Conservation (phyloP, 768 basidiomycete species). For the Mrakia frigida region DNA sequence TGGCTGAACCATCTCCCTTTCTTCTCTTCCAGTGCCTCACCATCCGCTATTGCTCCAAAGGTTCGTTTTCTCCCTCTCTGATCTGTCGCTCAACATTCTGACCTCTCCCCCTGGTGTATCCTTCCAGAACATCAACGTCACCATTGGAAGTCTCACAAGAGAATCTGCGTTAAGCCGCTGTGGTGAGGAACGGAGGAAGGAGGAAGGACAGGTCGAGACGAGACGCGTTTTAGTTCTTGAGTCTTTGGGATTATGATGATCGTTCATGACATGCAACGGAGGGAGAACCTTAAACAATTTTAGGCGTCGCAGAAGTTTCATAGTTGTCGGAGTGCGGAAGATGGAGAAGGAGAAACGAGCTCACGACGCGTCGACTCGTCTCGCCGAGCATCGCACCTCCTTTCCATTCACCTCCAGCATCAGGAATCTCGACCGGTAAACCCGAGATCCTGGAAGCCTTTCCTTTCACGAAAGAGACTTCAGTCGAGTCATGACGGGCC, state of each 20-base stretch:
- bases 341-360: too few species aligned
- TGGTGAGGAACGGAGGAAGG: neutral
- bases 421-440: too few species aligned
- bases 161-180: neutral
- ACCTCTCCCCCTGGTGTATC: neutral
- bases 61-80: neutral
- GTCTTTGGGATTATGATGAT: neutral
- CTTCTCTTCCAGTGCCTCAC: neutral
- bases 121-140: neutral
- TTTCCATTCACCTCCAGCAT: too few species aligned
- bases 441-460: too few species aligned
- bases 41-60: neutral
- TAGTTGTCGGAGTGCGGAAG: too few species aligned
- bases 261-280: too few species aligned
- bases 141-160: neutral
- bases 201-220: neutral
- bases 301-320: too few species aligned
- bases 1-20: too few species aligned
- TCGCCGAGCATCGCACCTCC: too few species aligned
- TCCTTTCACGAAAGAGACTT: neutral
- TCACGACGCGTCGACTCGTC: too few species aligned
- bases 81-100: neutral
- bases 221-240: neutral
- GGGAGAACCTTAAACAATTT: too few species aligned
- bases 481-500: slow-evolving; percentile 2